phyloP scores from a whole-genome alignment of 768 basidiomycete species.

The Lactarius trivialis region DNA sequence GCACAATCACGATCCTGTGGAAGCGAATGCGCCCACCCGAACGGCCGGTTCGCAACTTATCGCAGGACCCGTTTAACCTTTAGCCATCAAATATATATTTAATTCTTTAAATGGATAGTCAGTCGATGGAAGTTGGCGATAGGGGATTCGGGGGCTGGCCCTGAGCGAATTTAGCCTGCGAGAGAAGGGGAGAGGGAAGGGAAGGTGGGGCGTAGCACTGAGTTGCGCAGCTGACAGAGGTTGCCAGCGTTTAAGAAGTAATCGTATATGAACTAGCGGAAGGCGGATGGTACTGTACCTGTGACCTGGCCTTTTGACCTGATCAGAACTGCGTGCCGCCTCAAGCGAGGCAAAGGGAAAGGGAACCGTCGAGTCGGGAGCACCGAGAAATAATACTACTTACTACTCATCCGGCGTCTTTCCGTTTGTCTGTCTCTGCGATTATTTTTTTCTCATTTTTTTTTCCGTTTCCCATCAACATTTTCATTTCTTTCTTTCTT shows the following conservation, averaged over 20 bases:
- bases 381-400: not conserved
- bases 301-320: not conserved
- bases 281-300: not conserved
- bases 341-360: not conserved
- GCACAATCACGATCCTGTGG: not conserved
- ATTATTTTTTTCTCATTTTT: not conserved
- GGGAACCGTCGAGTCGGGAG: not conserved
- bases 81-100: constrained; percentile 12
- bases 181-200: not conserved
- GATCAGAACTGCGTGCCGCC: not conserved
- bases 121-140: not conserved
- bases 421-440: not conserved
- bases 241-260: not conserved
- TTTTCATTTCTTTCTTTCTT: not conserved
- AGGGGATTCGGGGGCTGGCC: not conserved
- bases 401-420: not conserved
- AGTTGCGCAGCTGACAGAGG: not conserved
- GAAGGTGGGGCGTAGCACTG: not conserved
- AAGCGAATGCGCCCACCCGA: not conserved
- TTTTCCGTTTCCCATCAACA: not conserved
- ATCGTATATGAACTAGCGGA: not conserved
- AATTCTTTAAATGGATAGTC: not conserved
- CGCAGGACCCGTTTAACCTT: constrained; percentile 14
- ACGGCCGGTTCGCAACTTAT: not conserved
- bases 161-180: constrained; percentile 11